These are phyloP conservation scores for Pseudotsuga menziesii DNA, from an alignment of 75 land plant species.

Conservation along the genomic window DNA sequence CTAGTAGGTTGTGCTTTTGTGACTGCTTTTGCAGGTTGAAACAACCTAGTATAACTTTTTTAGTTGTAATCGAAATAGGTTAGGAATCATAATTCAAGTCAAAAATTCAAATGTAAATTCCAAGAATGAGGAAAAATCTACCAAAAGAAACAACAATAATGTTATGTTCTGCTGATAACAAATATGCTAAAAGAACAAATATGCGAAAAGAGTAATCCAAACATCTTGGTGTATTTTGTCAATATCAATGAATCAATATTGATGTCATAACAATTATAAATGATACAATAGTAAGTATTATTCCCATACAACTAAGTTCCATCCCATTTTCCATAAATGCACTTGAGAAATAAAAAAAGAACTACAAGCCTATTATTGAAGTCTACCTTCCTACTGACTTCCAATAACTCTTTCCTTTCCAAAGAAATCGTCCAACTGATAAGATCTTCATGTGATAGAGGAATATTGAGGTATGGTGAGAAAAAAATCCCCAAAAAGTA, in stretches of 20 bases:
- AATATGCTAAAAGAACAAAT: conserved; percentile 82
- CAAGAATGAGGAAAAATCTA: conserved; percentile 26
- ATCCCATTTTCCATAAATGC: background rate
- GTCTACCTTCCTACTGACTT: conserved; percentile 48
- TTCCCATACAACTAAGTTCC: background rate
- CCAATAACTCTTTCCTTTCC: conserved; percentile 58
- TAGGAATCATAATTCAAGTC: conserved; percentile 14
- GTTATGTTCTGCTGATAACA: conserved; percentile 68
- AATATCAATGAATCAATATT: conserved; percentile 84
- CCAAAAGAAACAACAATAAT: conserved; percentile 82
- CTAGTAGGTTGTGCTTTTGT: conserved; percentile 97
- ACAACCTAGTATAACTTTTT: conserved; percentile 67
- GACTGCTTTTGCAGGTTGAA: conserved; percentile 94
- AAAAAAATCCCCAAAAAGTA: background rate
- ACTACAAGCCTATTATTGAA: too few species aligned
- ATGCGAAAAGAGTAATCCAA: too few species aligned
- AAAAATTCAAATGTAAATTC: conserved; percentile 5
- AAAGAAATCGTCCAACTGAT: conserved; percentile 93
- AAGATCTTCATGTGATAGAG: conserved; percentile 89
- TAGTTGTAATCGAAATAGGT: background rate
- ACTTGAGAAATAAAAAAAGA: background rate
- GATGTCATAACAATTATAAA: conserved; percentile 47
- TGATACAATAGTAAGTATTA: conserved; percentile 1
- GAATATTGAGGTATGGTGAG: conserved; percentile 36
- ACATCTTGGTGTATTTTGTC: conserved; percentile 84